These are phyloP conservation scores for Lipomyces yarrowii DNA, from an alignment of 1,139 yeast genomes.

Conservation along the genomic window DNA sequence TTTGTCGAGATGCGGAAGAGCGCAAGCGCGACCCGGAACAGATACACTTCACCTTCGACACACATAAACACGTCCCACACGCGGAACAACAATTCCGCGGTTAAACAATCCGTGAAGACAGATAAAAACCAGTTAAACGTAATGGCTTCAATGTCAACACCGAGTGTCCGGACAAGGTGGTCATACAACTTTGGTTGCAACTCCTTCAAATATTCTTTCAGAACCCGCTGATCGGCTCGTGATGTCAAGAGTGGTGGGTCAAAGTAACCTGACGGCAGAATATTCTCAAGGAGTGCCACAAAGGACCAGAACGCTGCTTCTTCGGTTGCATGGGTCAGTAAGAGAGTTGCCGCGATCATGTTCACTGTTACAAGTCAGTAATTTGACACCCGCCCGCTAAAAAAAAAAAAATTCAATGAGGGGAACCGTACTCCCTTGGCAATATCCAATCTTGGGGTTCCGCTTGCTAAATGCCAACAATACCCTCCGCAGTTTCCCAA, in stretches of 20 bases:
- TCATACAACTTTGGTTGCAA: conserved; percentile 47
- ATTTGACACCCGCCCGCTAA: not conserved
- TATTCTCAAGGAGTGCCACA: conserved; percentile 54
- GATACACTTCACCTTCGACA: conserved; percentile 45
- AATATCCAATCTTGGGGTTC: conserved; percentile 57
- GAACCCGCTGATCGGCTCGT: conserved; percentile 48
- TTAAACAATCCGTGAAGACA: conserved; percentile 57
- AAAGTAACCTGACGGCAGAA: conserved; percentile 54
- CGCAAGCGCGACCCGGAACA: conserved; percentile 48
- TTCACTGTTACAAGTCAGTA: conserved; percentile 46
- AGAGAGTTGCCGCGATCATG: conserved; percentile 57
- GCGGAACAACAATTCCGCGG: conserved; percentile 56
- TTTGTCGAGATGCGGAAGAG: conserved; percentile 49
- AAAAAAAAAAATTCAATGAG: not conserved
- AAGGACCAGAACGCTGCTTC: conserved; percentile 64
- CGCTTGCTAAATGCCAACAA: conserved; percentile 57
- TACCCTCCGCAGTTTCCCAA: conserved; percentile 52
- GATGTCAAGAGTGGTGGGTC: conserved; percentile 49
- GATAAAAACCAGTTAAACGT: conserved; percentile 64
- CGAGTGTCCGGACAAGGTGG: conserved; percentile 45
- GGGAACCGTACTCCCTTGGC: conserved; percentile 52
- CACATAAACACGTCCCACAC: conserved; percentile 56
- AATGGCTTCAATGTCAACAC: conserved; percentile 55
- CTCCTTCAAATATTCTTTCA: conserved; percentile 38
- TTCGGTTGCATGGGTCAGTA: conserved; percentile 52